phyloP scores from a whole-genome alignment of 2,329 filamentous ascomycete species.

The Tolypocladium cylindrosporum region DNA sequence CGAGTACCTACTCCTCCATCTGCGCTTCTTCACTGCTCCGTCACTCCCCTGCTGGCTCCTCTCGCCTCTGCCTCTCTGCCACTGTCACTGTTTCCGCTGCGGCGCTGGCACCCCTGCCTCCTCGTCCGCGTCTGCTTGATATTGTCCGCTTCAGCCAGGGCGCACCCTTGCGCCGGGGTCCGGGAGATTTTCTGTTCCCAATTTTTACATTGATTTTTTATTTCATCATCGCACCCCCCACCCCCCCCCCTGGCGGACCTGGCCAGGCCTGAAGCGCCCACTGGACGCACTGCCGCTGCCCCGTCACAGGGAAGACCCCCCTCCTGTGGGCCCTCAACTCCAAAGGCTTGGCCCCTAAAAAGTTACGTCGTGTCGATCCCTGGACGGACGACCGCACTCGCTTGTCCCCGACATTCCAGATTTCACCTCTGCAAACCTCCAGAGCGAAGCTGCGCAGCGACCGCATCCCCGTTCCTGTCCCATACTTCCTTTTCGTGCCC shows the following conservation, averaged over 20 bases:
- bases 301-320: slow-evolving; percentile 1
- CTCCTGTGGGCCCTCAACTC: slow-evolving; percentile 3
- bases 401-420: slow-evolving; percentile 1
- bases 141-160: slow-evolving; percentile 3
- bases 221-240: slow-evolving; percentile 5
- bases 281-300: neutral
- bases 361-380: slow-evolving; percentile 8
- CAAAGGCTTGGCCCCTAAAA: slow-evolving; percentile 11
- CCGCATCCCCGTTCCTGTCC: neutral
- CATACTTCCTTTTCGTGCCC: neutral
- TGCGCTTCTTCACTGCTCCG: neutral
- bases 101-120: neutral
- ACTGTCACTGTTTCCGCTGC: neutral
- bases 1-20: neutral
- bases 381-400: neutral
- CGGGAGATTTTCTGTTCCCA: slow-evolving; percentile 6
- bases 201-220: neutral
- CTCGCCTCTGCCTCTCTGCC: neutral
- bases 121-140: slow-evolving; percentile 1
- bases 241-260: neutral
- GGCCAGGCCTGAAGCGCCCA: neutral
- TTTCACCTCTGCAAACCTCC: neutral
- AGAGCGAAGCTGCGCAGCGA: neutral
- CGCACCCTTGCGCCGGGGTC: slow-evolving; percentile 8
- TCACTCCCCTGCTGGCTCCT: neutral